Evolutionary conservation across 1,284 basidiomycete genomes (phyloP).

Genomic region (Kwoniella shivajii): DNA sequence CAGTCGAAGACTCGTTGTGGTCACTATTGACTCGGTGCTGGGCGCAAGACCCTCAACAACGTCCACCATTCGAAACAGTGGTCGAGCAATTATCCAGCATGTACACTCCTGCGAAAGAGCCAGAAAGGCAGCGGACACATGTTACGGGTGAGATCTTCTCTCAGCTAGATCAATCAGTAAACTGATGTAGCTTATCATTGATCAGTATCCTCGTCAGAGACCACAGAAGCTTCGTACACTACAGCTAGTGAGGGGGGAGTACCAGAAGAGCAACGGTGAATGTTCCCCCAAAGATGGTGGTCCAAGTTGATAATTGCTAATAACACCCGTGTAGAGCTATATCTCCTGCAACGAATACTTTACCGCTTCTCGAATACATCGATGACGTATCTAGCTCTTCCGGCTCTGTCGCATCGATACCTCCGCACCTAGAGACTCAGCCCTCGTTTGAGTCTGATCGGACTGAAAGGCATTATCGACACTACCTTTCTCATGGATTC

Average conservation of each 20-base stretch:
- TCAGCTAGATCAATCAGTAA: too few relatives aligned
- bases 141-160: conserved; percentile 42
- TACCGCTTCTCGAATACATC: conserved; percentile 16
- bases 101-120: conserved; percentile 15
- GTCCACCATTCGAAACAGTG: conserved; percentile 61
- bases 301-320: not conserved
- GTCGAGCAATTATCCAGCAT: conserved; percentile 32
- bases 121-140: conserved; percentile 55
- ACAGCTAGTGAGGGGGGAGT: conserved; percentile 20
- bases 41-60: conserved; percentile 56
- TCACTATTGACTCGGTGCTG: conserved; percentile 60
- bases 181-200: not conserved
- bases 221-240: conserved; percentile 8
- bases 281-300: not conserved
- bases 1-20: conserved; percentile 40
- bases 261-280: conserved; percentile 14
- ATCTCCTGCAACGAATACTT: conserved; percentile 14
- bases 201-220: conserved; percentile 8
- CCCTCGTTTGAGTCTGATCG: conserved; percentile 39
- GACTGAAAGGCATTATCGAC: conserved; percentile 38
- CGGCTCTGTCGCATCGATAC: conserved; percentile 26
- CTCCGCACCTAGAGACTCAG: conserved; percentile 24
- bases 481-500: conserved; percentile 62
- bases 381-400: conserved; percentile 25
- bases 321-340: conserved; percentile 12